A percentile compares a stretch with the other conserved stretches of the same genome.
Evolutionary conservation across 2,329 filamentous ascomycete species (phyloP).

Genomic region (Macrophomina tecta): DNA sequence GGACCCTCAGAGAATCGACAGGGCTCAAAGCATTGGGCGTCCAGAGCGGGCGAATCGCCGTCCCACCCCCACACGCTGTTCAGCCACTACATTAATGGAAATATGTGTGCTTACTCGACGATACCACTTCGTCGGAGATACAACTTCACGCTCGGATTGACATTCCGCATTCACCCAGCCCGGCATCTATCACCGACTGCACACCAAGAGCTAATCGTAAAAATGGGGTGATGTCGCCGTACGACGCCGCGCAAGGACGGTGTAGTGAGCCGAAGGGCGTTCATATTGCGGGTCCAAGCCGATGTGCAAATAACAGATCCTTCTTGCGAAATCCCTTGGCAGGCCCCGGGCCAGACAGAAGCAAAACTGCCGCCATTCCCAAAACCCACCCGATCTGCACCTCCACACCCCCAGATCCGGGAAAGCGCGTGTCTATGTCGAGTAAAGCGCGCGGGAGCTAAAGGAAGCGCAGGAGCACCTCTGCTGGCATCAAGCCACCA

Average conservation of each 20-base stretch:
- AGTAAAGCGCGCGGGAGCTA: constrained; percentile 13
- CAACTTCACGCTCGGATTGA: neutral
- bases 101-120: neutral
- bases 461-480: neutral
- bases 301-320: constrained; percentile 20
- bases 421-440: neutral
- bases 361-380: neutral
- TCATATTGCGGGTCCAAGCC: neutral
- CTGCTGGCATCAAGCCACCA: neutral
- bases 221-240: constrained; percentile 2
- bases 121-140: neutral
- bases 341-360: neutral
- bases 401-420: neutral
- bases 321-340: constrained; percentile 19
- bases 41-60: neutral
- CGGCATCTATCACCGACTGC: neutral
- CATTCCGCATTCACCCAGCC: neutral
- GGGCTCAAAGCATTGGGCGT: neutral
- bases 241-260: neutral
- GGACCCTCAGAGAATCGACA: neutral
- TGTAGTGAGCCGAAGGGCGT: neutral
- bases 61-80: neutral
- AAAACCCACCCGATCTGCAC: neutral
- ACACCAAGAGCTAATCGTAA: too few relatives aligned
- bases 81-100: constrained; percentile 19